Evolutionary conservation across 441 rosid species (phyloP).

Genomic region (Syzygium syzygioides): DNA sequence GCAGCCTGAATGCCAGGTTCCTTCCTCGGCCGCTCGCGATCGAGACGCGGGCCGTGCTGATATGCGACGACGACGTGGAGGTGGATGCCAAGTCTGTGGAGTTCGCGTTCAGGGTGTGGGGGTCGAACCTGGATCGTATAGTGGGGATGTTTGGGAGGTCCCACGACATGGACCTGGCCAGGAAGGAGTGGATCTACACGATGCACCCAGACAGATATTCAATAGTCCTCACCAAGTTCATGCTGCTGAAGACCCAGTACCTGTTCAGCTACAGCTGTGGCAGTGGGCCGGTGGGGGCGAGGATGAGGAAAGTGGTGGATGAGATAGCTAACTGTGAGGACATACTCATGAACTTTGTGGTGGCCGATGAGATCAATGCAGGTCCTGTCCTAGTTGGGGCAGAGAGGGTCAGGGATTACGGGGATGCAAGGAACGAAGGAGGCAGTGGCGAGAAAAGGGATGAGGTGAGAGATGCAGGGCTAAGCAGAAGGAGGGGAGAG

Average conservation of each 20-base stretch:
- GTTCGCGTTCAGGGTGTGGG: conserved; percentile 76
- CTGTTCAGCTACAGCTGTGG: conserved; percentile 59
- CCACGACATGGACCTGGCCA: conserved; percentile 53
- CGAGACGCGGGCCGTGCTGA: conserved; percentile 55
- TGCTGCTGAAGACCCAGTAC: conserved; percentile 64
- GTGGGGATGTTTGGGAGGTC: conserved; percentile 75
- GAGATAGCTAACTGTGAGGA: conserved; percentile 77
- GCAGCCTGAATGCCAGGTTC: conserved; percentile 81
- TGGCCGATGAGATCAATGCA: conserved; percentile 44
- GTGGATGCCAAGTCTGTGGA: conserved; percentile 56
- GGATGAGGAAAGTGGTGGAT: conserved; percentile 61
- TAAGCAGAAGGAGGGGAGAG: conserved; percentile 67
- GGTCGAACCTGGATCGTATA: conserved; percentile 49
- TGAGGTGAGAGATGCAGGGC: conserved; percentile 49
- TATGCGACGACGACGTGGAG: conserved; percentile 89
- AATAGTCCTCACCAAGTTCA: conserved; percentile 71
- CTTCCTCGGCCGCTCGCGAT: conserved; percentile 48
- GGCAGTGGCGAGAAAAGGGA: conserved; percentile 3
- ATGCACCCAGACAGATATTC: conserved; percentile 80
- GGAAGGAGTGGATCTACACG: conserved; percentile 80
- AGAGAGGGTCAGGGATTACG: conserved; percentile 70
- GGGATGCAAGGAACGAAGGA: conserved; percentile 71
- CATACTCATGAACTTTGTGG: conserved; percentile 77
- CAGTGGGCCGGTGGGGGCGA: conserved; percentile 43
- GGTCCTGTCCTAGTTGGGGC: conserved; percentile 84